These are phyloP conservation scores for Ophiostoma triangulosporum DNA, from an alignment of 2,329 filamentous ascomycete genomes.

Conservation along the genomic window DNA sequence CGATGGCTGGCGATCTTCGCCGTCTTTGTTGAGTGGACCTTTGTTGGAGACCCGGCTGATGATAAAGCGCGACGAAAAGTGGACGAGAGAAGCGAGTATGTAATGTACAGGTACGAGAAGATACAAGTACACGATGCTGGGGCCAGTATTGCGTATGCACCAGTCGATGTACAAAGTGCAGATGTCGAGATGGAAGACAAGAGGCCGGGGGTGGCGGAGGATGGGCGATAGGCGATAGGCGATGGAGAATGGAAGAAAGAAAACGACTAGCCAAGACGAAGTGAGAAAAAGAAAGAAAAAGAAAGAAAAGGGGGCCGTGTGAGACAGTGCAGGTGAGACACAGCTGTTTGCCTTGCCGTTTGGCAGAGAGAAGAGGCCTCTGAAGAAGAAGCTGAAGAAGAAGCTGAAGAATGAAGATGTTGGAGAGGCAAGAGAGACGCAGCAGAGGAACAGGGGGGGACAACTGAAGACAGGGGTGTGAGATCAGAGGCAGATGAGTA, in stretches of 20 bases:
- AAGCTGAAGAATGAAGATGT: background rate
- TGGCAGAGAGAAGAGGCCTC: constrained; percentile 1
- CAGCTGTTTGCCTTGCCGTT: constrained; percentile 1
- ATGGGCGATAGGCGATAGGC: background rate
- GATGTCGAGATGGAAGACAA: background rate
- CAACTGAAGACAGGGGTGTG: background rate
- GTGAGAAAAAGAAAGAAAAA: background rate
- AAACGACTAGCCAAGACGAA: background rate
- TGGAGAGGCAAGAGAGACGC: background rate
- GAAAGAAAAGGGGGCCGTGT: constrained; percentile 1
- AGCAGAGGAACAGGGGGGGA: background rate
- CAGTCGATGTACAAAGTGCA: background rate
- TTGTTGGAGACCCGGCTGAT: background rate
- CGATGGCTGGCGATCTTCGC: constrained; percentile 13
- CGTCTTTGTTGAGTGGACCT: constrained; percentile 6
- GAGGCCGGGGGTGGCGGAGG: background rate
- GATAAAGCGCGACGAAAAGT: background rate
- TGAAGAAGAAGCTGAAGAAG: background rate
- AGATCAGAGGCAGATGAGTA: background rate
- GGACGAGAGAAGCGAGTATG: background rate
- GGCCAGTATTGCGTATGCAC: background rate
- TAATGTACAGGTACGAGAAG: background rate
- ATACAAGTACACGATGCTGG: background rate
- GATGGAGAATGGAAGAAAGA: background rate
- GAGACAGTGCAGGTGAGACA: constrained; percentile 9